Evolutionary conservation across 1,139 yeast species (phyloP).

Genomic region (Insectozyma bohioensis): DNA sequence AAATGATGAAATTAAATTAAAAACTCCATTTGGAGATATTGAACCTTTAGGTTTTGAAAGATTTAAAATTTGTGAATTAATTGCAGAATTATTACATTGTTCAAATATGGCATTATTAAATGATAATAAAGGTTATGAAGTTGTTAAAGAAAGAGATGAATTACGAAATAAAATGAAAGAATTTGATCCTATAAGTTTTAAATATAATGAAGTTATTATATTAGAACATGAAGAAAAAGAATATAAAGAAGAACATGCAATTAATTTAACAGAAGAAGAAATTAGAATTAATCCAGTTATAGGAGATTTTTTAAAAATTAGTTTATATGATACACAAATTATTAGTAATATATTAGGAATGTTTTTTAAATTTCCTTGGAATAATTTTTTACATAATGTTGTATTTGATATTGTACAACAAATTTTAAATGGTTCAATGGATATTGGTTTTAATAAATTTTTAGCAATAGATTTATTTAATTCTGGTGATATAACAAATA

Average conservation of each 20-base stretch:
- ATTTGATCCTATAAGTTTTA: conserved; percentile 47
- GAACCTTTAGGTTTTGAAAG: conserved; percentile 96
- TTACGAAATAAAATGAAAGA: conserved; percentile 55
- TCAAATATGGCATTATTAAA: conserved; percentile 94
- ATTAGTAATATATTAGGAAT: conserved; percentile 73
- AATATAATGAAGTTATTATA: conserved; percentile 46
- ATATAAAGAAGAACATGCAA: conserved; percentile 4
- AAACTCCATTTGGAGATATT: conserved; percentile 56
- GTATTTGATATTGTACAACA: conserved; percentile 98
- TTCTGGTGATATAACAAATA: conserved; percentile 71
- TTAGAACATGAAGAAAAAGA: conserved; percentile 22
- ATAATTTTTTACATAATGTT: conserved; percentile 93
- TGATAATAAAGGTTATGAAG: conserved; percentile 78
- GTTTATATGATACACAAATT: conserved; percentile 79
- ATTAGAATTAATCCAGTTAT: conserved; percentile 75
- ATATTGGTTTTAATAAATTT: conserved; percentile 81
- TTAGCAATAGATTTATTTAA: conserved; percentile 85
- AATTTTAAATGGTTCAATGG: conserved; percentile 93
- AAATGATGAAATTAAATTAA: conserved; percentile 31
- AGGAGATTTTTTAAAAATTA: conserved; percentile 86
- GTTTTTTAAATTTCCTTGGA: conserved; percentile 97
- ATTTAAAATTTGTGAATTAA: conserved; percentile 89
- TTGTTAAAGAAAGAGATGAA: conserved; percentile 73
- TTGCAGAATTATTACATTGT: conserved; percentile 94
- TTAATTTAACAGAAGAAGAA: conserved; percentile 52